Evolutionary conservation across 805 yeast genomes (phyloP), one percentile per base, ranked within the genome.

Genomic region (Lipomyces japonicus): DNA sequence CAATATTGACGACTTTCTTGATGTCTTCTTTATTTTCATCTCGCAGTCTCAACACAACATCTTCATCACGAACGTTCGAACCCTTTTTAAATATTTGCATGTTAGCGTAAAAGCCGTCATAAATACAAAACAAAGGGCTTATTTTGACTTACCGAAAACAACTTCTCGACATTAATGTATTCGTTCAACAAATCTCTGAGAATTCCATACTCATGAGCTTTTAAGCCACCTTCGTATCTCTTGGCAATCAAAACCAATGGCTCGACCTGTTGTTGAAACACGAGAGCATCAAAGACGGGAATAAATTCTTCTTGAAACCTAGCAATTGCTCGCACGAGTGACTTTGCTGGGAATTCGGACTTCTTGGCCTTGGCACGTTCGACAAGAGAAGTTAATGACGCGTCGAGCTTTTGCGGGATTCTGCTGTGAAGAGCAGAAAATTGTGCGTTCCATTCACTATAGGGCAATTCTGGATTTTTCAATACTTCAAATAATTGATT

Each of bases 301-400:
- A 74, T 70, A 26, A 73, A 75, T 32, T 80, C 76, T 46, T 68
- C 68, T 21, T 78, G 78, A 54, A 75, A 80, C 68, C 82, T 84
- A 50, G 81, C 85, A 60, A 93, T 73, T 46, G 84, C 72, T 64
- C 87, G 84, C 57, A 80, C 67, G 35, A 91, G 69, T 68, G 82
- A 93, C 70, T 86, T 86, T 38, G 97, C 88, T 45, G 99, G 99
- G 82, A 93, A 93, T 58, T 88, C 90, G 35, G 86, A 90, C 55
- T 74, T 71, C 69, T 95, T 78, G 38, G 74, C 71, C 56, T 66
- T 69, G 14, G 81, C 71, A 67, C 91, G 82, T 42, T 83, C 85
- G 55, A 93, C 75, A 50, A 85, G 72, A 26, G 80, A 73, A 6
- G 75, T 68, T 60, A 93, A 75, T 40, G 79, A 74, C 44, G 79